These are phyloP conservation scores for Emydomyces testavorans DNA, from an alignment of 2,329 filamentous ascomycete genomes.

Conservation along the genomic window DNA sequence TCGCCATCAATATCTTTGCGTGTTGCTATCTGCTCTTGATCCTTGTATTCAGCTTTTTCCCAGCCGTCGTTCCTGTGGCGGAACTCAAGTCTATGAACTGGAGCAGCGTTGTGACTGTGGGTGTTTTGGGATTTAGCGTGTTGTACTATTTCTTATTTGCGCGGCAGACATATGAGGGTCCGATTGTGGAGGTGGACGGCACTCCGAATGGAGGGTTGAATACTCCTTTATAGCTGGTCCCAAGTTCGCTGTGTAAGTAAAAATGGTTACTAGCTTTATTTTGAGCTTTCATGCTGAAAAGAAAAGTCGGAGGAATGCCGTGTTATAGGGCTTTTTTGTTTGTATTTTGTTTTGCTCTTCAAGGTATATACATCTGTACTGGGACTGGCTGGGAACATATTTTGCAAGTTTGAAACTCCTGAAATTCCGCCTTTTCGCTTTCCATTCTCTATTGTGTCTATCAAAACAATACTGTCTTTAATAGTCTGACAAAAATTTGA, in stretches of 20 bases:
- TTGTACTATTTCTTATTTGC: slow-evolving; percentile 30
- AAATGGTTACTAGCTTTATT: background rate
- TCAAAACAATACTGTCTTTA: slow-evolving; percentile 1
- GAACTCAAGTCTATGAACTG: slow-evolving; percentile 29
- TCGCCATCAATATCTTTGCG: slow-evolving; percentile 27
- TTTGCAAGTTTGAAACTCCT: background rate
- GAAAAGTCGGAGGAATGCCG: background rate
- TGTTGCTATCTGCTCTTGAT: slow-evolving; percentile 25
- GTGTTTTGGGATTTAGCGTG: slow-evolving; percentile 31
- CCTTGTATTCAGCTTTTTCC: slow-evolving; percentile 28
- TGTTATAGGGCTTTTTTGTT: too few relatives aligned
- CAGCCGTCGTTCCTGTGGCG: slow-evolving; percentile 24
- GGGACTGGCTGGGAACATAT: background rate
- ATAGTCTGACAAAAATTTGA: background rate
- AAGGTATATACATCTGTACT: background rate
- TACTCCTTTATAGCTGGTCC: background rate
- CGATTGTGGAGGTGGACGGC: slow-evolving; percentile 19
- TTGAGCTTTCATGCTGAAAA: background rate
- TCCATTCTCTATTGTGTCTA: background rate
- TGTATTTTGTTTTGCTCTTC: background rate
- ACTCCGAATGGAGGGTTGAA: background rate
- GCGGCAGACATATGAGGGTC: slow-evolving; percentile 23
- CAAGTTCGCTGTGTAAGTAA: background rate
- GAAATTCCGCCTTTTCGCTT: too few relatives aligned
- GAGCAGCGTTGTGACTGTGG: slow-evolving; percentile 35